Evolutionary conservation across 192 early-diverging fungal species (phyloP), one percentile per base, ranked within the genome.

Genomic region (Rhizophagus clarus): DNA sequence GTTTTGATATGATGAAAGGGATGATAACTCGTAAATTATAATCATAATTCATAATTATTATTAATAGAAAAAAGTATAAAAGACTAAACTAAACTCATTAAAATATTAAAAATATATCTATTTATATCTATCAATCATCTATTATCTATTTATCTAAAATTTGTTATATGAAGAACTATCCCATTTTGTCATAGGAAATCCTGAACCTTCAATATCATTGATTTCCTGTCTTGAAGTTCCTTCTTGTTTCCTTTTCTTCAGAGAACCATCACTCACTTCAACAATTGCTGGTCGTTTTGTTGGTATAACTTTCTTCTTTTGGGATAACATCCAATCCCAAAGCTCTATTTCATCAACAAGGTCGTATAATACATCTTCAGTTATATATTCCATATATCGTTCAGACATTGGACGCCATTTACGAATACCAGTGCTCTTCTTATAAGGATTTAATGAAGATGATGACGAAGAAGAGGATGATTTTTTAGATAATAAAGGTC

Each of bases 1-100:
- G 91, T 42, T 99, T 99, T 84, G 98, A 99, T 83, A 98, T 99
- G 95, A 89, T 98, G 82, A 92, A 94, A 74, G 95, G 95, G 0
- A 81, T 99, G 62, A 96, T 99, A n/a, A 22, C 22, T 42, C 68
- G 22, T 37, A 70, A 70, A 37, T n/a, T 10, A 70, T 70, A 70
- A 31, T 66, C n/a, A 66, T 66, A 31, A 29, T 31, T 66, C 42
- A 56, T 56, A 56, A 56, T 56, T 56, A 56, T 56, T 56, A 56
- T 17, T 51, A 51, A 15, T 51, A 56, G 11, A 45, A 45, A 12
- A 10, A 45, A 45, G 42, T 12, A 45, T 56, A 22, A 56, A 22
- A 22, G 22, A 56, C 20, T 49, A 56, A 56, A 56, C 4, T 56
- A 4, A 20, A 3, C 22, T 56, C 17, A 20, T 20, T 56, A 20